Conservation (phyloP, 305 asterid genomes). For the Solanum chacoense region DNA sequence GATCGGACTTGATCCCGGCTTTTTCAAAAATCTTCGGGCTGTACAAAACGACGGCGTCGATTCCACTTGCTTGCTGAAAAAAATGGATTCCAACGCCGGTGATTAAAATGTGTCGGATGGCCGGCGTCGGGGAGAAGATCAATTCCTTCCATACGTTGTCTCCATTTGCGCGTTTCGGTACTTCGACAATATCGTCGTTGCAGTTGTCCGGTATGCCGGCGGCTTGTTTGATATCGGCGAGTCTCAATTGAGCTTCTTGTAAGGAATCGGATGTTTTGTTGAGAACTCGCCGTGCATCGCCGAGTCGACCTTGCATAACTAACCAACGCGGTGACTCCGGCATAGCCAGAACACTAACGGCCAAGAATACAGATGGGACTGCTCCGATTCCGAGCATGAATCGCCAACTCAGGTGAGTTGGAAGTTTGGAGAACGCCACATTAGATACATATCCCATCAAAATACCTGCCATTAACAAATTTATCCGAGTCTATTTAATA, state of each 20-base stretch:
- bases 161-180: slow-evolving; percentile 19
- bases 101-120: slow-evolving; percentile 49
- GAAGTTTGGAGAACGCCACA: slow-evolving; percentile 55
- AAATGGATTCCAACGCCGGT: slow-evolving; percentile 58
- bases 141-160: slow-evolving; percentile 60
- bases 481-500: neutral
- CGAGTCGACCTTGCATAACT: slow-evolving; percentile 75
- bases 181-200: slow-evolving; percentile 38
- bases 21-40: slow-evolving; percentile 49
- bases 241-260: slow-evolving; percentile 43
- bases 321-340: slow-evolving; percentile 96
- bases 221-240: slow-evolving; percentile 53
- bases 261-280: slow-evolving; percentile 52
- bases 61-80: slow-evolving; percentile 69
- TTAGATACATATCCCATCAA: slow-evolving; percentile 63
- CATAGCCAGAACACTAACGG: slow-evolving; percentile 54
- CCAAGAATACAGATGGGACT: slow-evolving; percentile 50
- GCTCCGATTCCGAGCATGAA: slow-evolving; percentile 83
- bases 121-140: slow-evolving; percentile 40
- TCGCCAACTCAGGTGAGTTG: slow-evolving; percentile 57
- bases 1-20: slow-evolving; percentile 36
- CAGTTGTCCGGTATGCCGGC: slow-evolving; percentile 52
- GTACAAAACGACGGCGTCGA: slow-evolving; percentile 58
- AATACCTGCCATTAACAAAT: slow-evolving; percentile 34
- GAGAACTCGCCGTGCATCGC: slow-evolving; percentile 58